These are phyloP conservation scores for Phytopythium kandeliae DNA, from an alignment of 352 stramenopile genomes.

Conservation along the genomic window DNA sequence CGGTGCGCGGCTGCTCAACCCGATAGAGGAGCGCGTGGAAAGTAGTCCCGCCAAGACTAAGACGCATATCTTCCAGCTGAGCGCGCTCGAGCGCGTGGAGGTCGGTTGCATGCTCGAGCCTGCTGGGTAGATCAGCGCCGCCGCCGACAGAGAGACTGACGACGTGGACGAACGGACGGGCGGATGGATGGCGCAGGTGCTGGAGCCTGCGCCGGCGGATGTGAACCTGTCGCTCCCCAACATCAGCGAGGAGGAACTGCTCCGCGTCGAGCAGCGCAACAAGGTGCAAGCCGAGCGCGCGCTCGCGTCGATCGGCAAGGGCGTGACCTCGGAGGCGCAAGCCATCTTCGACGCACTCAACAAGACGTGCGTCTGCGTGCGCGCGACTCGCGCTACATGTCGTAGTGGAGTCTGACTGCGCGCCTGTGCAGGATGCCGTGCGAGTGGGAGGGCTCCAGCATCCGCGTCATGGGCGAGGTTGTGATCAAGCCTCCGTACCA, in stretches of 20 bases:
- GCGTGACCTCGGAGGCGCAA: conserved; percentile 63
- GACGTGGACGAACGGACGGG: too few species aligned
- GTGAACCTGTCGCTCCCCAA: conserved; percentile 34
- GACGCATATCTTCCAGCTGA: conserved; percentile 71
- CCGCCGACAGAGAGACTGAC: not conserved
- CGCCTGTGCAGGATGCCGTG: conserved; percentile 60
- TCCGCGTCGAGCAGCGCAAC: conserved; percentile 72
- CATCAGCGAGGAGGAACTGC: conserved; percentile 67
- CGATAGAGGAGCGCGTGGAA: conserved; percentile 54
- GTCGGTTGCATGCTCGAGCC: too few species aligned
- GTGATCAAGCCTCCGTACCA: conserved; percentile 83
- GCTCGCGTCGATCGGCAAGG: conserved; percentile 76
- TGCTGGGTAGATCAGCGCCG: too few species aligned
- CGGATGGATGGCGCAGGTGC: conserved; percentile 19
- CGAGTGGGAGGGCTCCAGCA: conserved; percentile 76
- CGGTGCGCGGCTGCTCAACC: not conserved
- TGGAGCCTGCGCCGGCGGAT: conserved; percentile 44
- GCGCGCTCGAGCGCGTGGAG: conserved; percentile 63
- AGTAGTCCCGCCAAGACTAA: conserved; percentile 36
- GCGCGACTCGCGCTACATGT: too few species aligned
- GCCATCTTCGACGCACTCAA: conserved; percentile 85
- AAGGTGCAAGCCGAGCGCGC: conserved; percentile 61
- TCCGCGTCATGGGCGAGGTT: conserved; percentile 82
- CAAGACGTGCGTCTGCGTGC: conserved; percentile 63
- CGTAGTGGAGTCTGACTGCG: too few species aligned